Percentiles rank a stretch among this genome's conserved stretches.
These are phyloP conservation scores for Monilinia vaccinii-corymbosi DNA, from an alignment of 2,329 filamentous ascomycete genomes.

Conservation along the genomic window DNA sequence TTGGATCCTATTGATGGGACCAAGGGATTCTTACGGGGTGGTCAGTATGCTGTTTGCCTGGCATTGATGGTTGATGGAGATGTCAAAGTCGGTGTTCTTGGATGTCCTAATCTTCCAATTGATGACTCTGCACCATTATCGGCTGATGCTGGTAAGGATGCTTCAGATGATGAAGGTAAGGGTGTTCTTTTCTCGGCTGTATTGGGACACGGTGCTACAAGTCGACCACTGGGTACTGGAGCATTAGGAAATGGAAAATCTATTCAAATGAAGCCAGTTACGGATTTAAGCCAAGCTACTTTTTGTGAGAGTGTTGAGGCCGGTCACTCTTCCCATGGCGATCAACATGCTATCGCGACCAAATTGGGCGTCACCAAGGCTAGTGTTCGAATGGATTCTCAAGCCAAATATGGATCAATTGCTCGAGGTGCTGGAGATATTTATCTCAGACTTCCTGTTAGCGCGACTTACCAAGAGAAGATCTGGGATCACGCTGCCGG, in stretches of 20 bases:
- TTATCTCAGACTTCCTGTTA: constrained; percentile 81
- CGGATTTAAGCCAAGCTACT: constrained; percentile 67
- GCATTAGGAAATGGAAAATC: constrained; percentile 45
- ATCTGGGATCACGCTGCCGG: constrained; percentile 99
- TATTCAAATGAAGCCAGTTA: constrained; percentile 73
- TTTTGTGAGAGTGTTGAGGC: constrained; percentile 98
- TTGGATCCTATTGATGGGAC: constrained; percentile 97
- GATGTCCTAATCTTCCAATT: constrained; percentile 88
- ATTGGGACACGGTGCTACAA: constrained; percentile 68
- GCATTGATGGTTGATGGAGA: constrained; percentile 87
- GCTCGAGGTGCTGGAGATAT: constrained; percentile 90
- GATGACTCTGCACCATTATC: constrained; percentile 67
- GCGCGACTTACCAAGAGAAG: constrained; percentile 90
- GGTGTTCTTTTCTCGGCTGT: constrained; percentile 88
- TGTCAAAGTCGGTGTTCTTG: constrained; percentile 88
- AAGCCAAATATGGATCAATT: constrained; percentile 96
- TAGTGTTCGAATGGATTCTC: constrained; percentile 94
- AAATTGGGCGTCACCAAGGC: constrained; percentile 79
- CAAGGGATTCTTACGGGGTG: constrained; percentile 91
- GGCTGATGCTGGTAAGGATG: constrained; percentile 63
- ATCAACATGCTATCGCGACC: constrained; percentile 75
- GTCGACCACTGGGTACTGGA: constrained; percentile 56
- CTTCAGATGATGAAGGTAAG: constrained; percentile 63
- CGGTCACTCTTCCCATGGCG: constrained; percentile 80
- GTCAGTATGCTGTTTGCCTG: constrained; percentile 93